Evolutionary conservation across 768 basidiomycete species (phyloP), one percentile per base, ranked within the genome.

Genomic region (Amyloporia xantha): DNA sequence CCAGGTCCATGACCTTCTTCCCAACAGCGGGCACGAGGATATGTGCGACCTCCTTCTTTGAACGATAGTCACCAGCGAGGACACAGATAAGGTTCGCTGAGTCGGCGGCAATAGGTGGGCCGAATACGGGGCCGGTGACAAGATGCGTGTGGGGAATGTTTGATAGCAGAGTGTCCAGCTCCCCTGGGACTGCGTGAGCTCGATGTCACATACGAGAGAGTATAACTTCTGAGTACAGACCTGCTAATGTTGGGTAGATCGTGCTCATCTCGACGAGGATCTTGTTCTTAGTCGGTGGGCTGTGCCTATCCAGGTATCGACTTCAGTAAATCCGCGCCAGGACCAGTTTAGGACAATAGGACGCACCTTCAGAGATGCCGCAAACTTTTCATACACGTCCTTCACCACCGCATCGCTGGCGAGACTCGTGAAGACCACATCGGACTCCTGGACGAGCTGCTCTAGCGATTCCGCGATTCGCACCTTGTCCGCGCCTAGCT

Each of bases 211-310:
- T 49, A 41, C 25, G 41, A 26, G 46, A 57, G 60, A 77, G 52
- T 81, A 55, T 25, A 35, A 47, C n/a, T n/a, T n/a, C n/a, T n/a
- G n/a, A 12, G 19, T 6, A 39, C 55, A 17, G 20, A 61, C 62
- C 62, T 38, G 62, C 59, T 19, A 61, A 46, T 0, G 56, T 47
- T 2, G 59, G 60, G 30, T 59, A 62, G 41, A 89, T 87, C 2
- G 91, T 94, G 66, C 82, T 82, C 11, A 85, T 90, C 56, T 94
- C 91, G 26, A 91, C 83, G 54, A 93, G 91, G 40, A 90, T 85
- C 62, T 83, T 91, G 55, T 71, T 65, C 59, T 68, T 72, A 5
- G 71, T 61, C 1, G 76, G 71, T 25, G 73, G 71, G 13, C n/a
- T 52, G 37, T 10, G 54, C 55, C 66, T 69, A 54, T 30, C 19